Evolutionary conservation across 73 alveolate genomes (phyloP).

Genomic region (Symbiodinium natans): DNA sequence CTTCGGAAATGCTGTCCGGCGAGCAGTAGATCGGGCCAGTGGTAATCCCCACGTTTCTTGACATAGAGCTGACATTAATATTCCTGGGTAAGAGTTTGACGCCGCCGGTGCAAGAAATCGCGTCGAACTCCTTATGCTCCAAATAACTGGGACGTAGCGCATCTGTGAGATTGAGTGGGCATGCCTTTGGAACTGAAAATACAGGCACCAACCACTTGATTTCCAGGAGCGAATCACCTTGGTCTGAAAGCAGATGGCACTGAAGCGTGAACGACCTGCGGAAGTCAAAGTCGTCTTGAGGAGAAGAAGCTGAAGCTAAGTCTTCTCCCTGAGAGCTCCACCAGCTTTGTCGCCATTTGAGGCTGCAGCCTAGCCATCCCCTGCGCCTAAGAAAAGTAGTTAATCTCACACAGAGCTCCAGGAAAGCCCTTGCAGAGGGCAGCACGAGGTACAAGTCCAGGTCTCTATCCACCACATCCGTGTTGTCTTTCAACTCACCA

Average conservation of each 20-base stretch:
- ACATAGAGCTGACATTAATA: neutral
- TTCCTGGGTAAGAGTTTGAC: neutral
- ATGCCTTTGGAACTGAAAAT: neutral
- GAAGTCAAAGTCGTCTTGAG: neutral
- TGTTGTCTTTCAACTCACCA: neutral
- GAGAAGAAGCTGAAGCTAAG: neutral
- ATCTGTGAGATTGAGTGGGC: neutral
- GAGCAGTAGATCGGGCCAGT: neutral
- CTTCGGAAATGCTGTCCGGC: too few species aligned
- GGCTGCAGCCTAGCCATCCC: neutral
- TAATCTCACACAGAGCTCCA: neutral
- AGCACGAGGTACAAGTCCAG: neutral
- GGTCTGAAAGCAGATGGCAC: neutral
- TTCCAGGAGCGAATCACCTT: neutral
- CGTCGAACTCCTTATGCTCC: neutral
- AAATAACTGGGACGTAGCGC: neutral
- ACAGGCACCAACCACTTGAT: neutral
- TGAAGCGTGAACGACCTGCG: neutral
- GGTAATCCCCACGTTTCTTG: neutral
- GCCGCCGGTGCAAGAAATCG: neutral
- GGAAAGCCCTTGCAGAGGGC: neutral
- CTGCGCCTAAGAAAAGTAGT: neutral
- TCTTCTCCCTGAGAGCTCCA: too few species aligned
- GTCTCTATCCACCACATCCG: neutral
- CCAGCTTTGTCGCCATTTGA: neutral